Evolutionary conservation across 805 yeast genomes (phyloP).

Genomic region (Monosporozyma unispora): DNA sequence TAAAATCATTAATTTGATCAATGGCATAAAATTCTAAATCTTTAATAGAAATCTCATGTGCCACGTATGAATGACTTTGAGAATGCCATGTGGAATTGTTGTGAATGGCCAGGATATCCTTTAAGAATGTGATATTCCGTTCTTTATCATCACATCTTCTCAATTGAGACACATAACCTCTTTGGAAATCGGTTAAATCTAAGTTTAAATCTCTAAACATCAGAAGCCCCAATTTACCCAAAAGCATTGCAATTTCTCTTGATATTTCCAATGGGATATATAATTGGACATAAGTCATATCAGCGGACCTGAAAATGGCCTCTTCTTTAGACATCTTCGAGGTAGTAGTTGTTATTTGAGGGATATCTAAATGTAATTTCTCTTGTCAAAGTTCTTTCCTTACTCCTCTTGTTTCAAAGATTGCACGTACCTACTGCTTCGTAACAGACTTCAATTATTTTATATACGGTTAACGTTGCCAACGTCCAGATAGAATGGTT

Average conservation of each 20-base stretch:
- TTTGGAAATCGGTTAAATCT: slow-evolving; percentile 76
- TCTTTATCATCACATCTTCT: slow-evolving; percentile 73
- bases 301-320: slow-evolving; percentile 66
- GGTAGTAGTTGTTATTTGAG: not conserved
- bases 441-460: not conserved
- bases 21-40: slow-evolving; percentile 23
- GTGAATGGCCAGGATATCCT: slow-evolving; percentile 40
- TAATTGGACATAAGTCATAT: slow-evolving; percentile 87
- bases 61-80: slow-evolving; percentile 27
- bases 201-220: slow-evolving; percentile 86
- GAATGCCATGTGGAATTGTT: slow-evolving; percentile 30
- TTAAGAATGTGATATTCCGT: slow-evolving; percentile 55
- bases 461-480: not conserved
- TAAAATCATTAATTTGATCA: slow-evolving; percentile 48
- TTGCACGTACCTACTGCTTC: not conserved
- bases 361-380: not conserved
- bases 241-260: slow-evolving; percentile 68
- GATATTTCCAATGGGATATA: slow-evolving; percentile 80
- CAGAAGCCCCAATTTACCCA: slow-evolving; percentile 78
- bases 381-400: not conserved
- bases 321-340: slow-evolving; percentile 21
- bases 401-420: not conserved
- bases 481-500: not conserved
- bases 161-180: slow-evolving; percentile 81
- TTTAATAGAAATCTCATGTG: slow-evolving; percentile 14